phyloP scores from a whole-genome alignment of 495 filamentous ascomycete species.

The Sordaria brevicollis region DNA sequence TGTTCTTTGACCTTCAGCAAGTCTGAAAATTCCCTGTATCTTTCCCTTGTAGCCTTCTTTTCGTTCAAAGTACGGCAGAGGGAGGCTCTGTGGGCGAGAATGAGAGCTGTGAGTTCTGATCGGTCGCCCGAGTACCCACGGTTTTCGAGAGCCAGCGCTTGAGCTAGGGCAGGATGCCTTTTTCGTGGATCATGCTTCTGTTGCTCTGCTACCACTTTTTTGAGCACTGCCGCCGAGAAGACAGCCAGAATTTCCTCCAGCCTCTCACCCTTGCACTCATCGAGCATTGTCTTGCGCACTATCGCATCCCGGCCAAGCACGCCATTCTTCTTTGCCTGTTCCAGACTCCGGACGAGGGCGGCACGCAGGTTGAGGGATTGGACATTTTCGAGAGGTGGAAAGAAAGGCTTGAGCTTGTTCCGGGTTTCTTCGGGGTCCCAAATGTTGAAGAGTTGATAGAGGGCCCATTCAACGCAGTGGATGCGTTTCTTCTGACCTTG shows the following conservation, averaged over 20 bases:
- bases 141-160: slow-evolving; percentile 52
- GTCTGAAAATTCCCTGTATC: slow-evolving; percentile 47
- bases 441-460: slow-evolving; percentile 71
- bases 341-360: slow-evolving; percentile 67
- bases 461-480: slow-evolving; percentile 70
- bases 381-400: slow-evolving; percentile 74
- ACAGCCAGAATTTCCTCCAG: slow-evolving; percentile 67
- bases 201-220: slow-evolving; percentile 47
- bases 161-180: slow-evolving; percentile 35
- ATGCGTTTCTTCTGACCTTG: slow-evolving; percentile 72
- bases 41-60: slow-evolving; percentile 43
- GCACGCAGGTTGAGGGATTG: slow-evolving; percentile 83
- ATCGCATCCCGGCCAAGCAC: slow-evolving; percentile 65
- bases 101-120: slow-evolving; percentile 50
- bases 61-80: slow-evolving; percentile 41
- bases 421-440: slow-evolving; percentile 68
- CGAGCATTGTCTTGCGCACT: slow-evolving; percentile 80
- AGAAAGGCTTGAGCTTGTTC: slow-evolving; percentile 82
- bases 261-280: slow-evolving; percentile 80
- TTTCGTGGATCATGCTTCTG: slow-evolving; percentile 20
- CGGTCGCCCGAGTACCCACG: slow-evolving; percentile 50
- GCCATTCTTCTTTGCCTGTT: slow-evolving; percentile 77
- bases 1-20: slow-evolving; percentile 42
- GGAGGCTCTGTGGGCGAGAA: slow-evolving; percentile 61
- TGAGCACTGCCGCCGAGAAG: slow-evolving; percentile 72